Conservation (phyloP, 2,329 filamentous ascomycete species). For the Arthrobotrys conoides region DNA sequence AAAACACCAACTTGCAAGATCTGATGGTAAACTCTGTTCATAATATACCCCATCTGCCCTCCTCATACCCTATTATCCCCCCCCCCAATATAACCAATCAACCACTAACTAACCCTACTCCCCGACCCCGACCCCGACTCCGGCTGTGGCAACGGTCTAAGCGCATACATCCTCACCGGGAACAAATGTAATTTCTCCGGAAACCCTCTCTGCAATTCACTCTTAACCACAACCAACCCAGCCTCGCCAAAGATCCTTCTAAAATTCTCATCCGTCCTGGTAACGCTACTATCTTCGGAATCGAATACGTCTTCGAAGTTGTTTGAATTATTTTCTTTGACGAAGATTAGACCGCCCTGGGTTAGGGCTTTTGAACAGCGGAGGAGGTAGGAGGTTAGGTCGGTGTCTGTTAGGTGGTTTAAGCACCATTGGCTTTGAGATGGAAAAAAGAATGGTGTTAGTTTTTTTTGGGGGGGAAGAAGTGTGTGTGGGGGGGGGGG, state of each 20-base stretch:
- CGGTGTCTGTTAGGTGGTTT: conserved; percentile 81
- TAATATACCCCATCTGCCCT: too few relatives aligned
- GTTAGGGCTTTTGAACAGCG: conserved; percentile 71
- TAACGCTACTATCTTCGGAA: conserved; percentile 79
- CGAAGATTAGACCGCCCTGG: conserved; percentile 73
- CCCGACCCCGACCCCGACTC: neutral
- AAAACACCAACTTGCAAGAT: neutral
- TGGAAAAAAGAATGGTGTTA: neutral
- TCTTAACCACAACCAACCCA: conserved; percentile 77
- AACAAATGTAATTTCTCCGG: conserved; percentile 75
- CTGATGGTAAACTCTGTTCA: too few relatives aligned
- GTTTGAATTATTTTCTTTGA: conserved; percentile 80
- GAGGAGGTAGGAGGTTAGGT: conserved; percentile 78
- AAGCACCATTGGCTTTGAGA: conserved; percentile 88
- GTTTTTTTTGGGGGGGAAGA: neutral
- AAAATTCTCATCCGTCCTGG: conserved; percentile 81
- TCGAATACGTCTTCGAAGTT: conserved; percentile 67
- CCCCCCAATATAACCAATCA: neutral
- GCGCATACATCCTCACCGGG: conserved; percentile 83
- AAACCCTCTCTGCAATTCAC: conserved; percentile 81
- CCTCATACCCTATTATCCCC: neutral
- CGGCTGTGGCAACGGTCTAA: conserved; percentile 70
- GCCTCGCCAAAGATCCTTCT: conserved; percentile 77
- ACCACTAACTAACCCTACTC: too few relatives aligned
- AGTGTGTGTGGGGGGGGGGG: too few relatives aligned